These are phyloP conservation scores for Pilatotrama ljubarskyi DNA, from an alignment of 768 basidiomycete species.

Conservation along the genomic window DNA sequence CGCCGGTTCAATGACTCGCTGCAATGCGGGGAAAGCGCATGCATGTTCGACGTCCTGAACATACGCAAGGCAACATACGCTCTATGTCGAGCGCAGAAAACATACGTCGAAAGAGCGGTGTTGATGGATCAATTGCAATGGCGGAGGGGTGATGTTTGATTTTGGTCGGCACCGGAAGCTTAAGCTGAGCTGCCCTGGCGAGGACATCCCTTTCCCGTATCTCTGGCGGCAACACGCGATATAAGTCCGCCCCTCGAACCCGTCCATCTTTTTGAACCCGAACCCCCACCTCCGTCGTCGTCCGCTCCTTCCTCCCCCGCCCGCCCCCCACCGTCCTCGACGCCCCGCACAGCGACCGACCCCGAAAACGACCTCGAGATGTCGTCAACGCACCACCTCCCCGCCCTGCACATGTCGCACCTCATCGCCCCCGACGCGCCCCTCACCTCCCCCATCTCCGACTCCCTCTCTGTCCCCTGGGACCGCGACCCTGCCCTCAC, in stretches of 20 bases:
- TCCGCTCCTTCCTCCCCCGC: neutral
- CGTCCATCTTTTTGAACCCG: conserved; percentile 20
- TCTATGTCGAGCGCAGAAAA: too few species aligned
- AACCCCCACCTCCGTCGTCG: conserved; percentile 16
- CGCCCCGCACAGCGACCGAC: conserved; percentile 2
- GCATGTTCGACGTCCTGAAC: neutral
- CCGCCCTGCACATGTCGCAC: conserved; percentile 49
- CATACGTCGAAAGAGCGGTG: neutral
- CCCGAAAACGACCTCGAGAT: conserved; percentile 7
- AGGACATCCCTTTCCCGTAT: conserved; percentile 3
- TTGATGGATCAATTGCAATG: neutral
- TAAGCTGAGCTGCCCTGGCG: conserved; percentile 2
- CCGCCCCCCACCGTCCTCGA: conserved; percentile 10
- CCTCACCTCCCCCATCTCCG: conserved; percentile 52
- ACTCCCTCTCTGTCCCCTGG: conserved; percentile 47
- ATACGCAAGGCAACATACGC: neutral
- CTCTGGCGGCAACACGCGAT: conserved; percentile 20
- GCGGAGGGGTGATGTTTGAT: conserved; percentile 10
- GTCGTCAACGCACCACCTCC: conserved; percentile 27
- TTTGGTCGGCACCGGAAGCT: conserved; percentile 6
- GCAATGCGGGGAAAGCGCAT: neutral
- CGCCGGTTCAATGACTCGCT: neutral
- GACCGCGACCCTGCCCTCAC: conserved; percentile 46
- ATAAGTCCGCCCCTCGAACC: conserved; percentile 21
- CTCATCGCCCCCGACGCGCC: conserved; percentile 59